A percentile compares a stretch with the other conserved stretches of the same genome.
Evolutionary conservation across 352 stramenopile genomes (phyloP).

Genomic region (Phytophthora pluvialis): DNA sequence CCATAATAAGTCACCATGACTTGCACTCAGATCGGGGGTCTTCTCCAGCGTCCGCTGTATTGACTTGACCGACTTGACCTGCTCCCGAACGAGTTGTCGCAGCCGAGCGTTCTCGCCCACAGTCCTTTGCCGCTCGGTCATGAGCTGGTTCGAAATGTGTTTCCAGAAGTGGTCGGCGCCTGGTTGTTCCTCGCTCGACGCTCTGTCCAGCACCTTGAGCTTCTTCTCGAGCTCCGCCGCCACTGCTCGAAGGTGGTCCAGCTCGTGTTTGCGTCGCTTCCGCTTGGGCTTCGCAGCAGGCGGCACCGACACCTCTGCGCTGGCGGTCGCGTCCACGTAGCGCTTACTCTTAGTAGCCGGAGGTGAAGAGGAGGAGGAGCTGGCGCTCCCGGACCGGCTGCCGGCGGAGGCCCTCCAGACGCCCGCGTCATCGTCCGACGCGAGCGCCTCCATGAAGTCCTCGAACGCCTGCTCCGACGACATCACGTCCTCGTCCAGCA

Average conservation of each 20-base stretch:
- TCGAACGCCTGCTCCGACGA: constrained; percentile 34
- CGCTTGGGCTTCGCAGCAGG: constrained; percentile 40
- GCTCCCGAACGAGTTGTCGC: constrained; percentile 48
- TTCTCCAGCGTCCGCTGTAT: constrained; percentile 43
- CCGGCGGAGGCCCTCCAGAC: constrained; percentile 3
- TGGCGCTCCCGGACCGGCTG: constrained; percentile 14
- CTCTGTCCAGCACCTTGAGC: constrained; percentile 44
- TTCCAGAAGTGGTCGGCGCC: constrained; percentile 50
- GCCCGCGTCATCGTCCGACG: constrained; percentile 23
- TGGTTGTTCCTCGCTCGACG: constrained; percentile 31
- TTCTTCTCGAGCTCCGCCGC: constrained; percentile 52
- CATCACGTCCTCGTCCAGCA: constrained; percentile 24
- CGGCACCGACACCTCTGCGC: not conserved
- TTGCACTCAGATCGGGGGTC: constrained; percentile 36
- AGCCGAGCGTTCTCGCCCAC: constrained; percentile 58
- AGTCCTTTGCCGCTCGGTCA: constrained; percentile 50
- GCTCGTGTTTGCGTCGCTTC: constrained; percentile 60
- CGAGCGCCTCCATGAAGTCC: constrained; percentile 37
- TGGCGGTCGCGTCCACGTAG: not conserved
- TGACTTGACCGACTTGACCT: constrained; percentile 46
- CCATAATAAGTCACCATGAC: not conserved
- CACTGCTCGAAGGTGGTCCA: constrained; percentile 55
- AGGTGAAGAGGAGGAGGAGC: not conserved
- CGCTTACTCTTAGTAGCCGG: constrained; percentile 2
- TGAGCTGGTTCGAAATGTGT: constrained; percentile 48